Percentiles rank a stretch among this genome's conserved stretches.
Evolutionary conservation across 306 rosid species (phyloP).

Genomic region (Fagus sylvatica): DNA sequence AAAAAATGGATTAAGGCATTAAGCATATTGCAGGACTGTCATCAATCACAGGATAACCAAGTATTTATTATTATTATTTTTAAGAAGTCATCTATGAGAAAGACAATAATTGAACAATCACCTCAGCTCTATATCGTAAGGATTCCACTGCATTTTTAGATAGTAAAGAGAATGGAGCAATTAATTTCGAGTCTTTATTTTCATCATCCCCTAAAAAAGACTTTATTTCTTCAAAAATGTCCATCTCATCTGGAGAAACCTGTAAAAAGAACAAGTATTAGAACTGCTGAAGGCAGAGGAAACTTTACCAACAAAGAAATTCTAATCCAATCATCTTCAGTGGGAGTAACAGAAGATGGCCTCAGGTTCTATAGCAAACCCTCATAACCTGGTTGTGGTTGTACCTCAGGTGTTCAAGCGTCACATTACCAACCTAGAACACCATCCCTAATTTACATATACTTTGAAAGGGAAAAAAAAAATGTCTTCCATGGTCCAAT

Average conservation of each 20-base stretch:
- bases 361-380: not conserved
- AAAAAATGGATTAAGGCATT: slow-evolving; percentile 2
- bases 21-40: not conserved
- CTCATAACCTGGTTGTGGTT: not conserved
- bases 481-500: not conserved
- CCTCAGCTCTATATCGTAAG: slow-evolving; percentile 94
- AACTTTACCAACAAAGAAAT: not conserved
- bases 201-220: slow-evolving; percentile 69
- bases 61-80: not conserved
- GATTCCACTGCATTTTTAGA: slow-evolving; percentile 83
- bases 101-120: slow-evolving; percentile 32
- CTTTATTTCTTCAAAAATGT: slow-evolving; percentile 68
- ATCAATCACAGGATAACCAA: slow-evolving; percentile 8
- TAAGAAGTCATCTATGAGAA: not conserved
- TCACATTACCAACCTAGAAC: too few relatives aligned
- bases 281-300: not conserved
- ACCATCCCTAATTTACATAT: not conserved
- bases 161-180: slow-evolving; percentile 71
- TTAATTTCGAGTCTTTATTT: slow-evolving; percentile 46
- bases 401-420: too few relatives aligned
- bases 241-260: slow-evolving; percentile 91
- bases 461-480: not conserved
- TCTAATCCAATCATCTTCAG: not conserved
- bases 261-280: slow-evolving; percentile 24
- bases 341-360: not conserved